phyloP scores from a whole-genome alignment of 208 protist genomes.

The Angomonas deanei region DNA sequence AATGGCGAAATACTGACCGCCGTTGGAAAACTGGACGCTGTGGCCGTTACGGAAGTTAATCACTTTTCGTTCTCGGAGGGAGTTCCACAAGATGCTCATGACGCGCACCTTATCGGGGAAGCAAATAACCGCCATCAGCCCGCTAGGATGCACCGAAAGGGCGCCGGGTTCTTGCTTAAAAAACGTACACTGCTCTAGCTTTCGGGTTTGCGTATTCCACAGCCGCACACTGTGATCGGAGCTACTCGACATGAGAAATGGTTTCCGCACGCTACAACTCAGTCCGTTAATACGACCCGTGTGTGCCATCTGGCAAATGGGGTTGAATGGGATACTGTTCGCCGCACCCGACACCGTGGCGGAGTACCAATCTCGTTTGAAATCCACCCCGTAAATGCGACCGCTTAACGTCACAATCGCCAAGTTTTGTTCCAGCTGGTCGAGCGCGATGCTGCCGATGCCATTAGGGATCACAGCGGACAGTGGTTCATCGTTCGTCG shows the following conservation, averaged over 20 bases:
- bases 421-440: slow-evolving; percentile 63
- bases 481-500: slow-evolving; percentile 1
- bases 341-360: slow-evolving; percentile 1
- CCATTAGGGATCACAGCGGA: slow-evolving; percentile 7
- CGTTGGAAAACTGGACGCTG: slow-evolving; percentile 89
- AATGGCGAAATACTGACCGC: slow-evolving; percentile 93
- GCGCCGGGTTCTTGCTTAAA: slow-evolving; percentile 85
- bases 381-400: slow-evolving; percentile 59
- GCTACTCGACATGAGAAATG: slow-evolving; percentile 90
- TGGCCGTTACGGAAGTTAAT: slow-evolving; percentile 87
- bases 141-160: slow-evolving; percentile 92
- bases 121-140: slow-evolving; percentile 91
- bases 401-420: slow-evolving; percentile 52
- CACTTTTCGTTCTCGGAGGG: slow-evolving; percentile 77
- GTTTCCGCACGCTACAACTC: slow-evolving; percentile 91
- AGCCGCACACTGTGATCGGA: slow-evolving; percentile 91
- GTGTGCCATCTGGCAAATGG: slow-evolving; percentile 84
- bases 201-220: slow-evolving; percentile 93
- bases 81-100: slow-evolving; percentile 93
- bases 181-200: slow-evolving; percentile 81
- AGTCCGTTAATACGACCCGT: slow-evolving; percentile 83
- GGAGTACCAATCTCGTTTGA: slow-evolving; percentile 34
- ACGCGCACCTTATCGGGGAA: slow-evolving; percentile 93
- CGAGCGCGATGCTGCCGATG: slow-evolving; percentile 50
- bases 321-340: slow-evolving; percentile 41